phyloP scores from a whole-genome alignment of 148 eudicot genomes.

The Silene latifolia region DNA sequence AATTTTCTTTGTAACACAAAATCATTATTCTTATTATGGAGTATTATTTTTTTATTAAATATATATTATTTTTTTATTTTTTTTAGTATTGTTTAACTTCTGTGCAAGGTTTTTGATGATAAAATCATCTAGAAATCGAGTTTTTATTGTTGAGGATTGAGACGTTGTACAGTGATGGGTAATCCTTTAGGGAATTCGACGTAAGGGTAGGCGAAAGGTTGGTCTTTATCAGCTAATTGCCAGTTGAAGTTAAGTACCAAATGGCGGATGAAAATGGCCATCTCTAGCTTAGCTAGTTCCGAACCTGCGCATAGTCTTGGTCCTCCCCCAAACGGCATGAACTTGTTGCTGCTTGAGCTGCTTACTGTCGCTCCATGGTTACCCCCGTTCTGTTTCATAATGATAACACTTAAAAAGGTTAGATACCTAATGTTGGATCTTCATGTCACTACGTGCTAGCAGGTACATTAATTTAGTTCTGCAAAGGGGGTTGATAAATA shows the following conservation, averaged over 20 bases:
- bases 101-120: conserved; percentile 22
- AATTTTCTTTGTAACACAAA: conserved; percentile 7
- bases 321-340: conserved; percentile 98
- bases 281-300: conserved; percentile 80
- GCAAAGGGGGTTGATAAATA: no score
- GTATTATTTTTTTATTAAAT: neutral
- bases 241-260: conserved; percentile 70
- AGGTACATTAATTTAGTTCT: neutral
- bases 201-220: conserved; percentile 72
- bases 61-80: neutral
- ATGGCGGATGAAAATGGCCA: conserved; percentile 90
- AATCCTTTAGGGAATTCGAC: conserved; percentile 89
- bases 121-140: no score
- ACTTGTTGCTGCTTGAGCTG: conserved; percentile 36
- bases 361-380: conserved; percentile 7
- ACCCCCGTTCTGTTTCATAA: conserved; percentile 14
- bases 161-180: conserved; percentile 52
- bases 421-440: neutral
- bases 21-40: conserved; percentile 2
- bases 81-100: conserved; percentile 8
- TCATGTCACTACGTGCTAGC: no score
- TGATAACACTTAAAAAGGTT: neutral
- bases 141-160: conserved; percentile 6
- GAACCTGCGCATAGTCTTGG: conserved; percentile 84
- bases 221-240: conserved; percentile 52